These are phyloP conservation scores for Boletus semigastroideus DNA, from an alignment of 1,284 basidiomycete species.

Conservation along the genomic window DNA sequence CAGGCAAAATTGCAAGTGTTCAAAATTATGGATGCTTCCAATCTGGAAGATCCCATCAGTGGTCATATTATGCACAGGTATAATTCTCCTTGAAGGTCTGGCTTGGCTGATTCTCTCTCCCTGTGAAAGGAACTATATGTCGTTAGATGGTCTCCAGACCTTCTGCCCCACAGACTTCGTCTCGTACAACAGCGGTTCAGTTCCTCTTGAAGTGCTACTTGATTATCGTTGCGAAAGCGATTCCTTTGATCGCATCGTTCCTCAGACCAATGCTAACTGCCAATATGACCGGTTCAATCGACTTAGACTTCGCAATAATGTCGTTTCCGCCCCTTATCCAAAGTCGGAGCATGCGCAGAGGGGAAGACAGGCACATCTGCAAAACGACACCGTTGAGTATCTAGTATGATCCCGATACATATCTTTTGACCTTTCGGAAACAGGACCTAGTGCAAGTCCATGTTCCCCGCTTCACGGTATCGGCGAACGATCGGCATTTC, in stretches of 20 bases:
- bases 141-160: constrained; percentile 80
- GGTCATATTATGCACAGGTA: constrained; percentile 86
- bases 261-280: constrained; percentile 84
- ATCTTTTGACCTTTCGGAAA: constrained; percentile 14
- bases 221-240: constrained; percentile 81
- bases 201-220: constrained; percentile 89
- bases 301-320: constrained; percentile 76
- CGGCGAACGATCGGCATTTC: constrained; percentile 86
- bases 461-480: constrained; percentile 87
- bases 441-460: constrained; percentile 82
- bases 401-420: not conserved
- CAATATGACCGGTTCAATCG: constrained; percentile 96
- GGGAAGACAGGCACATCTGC: constrained; percentile 63
- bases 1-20: constrained; percentile 83
- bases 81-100: constrained; percentile 9
- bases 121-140: constrained; percentile 63
- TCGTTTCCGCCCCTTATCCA: constrained; percentile 47
- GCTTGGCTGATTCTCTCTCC: constrained; percentile 4
- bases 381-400: constrained; percentile 71
- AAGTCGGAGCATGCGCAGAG: constrained; percentile 35
- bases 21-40: constrained; percentile 77
- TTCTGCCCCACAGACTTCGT: constrained; percentile 71
- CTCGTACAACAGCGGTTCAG: constrained; percentile 45
- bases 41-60: constrained; percentile 82
- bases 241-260: constrained; percentile 87